Conservation (phyloP, 257 asterid species). For the Rauvolfia tetraphylla region DNA sequence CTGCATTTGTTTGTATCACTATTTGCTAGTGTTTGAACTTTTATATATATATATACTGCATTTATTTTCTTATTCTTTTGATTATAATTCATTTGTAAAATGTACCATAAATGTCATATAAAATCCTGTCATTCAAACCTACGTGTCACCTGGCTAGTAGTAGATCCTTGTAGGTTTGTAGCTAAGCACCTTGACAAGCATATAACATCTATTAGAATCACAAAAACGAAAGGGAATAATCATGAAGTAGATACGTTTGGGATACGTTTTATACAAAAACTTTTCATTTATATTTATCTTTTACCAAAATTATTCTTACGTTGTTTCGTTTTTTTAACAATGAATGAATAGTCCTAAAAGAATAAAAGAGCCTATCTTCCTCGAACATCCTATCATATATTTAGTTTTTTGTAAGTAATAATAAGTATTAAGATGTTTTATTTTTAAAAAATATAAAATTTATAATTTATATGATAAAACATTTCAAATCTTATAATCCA, state of each 20-base stretch:
- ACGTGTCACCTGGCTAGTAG: slow-evolving; percentile 8
- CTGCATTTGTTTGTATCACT: background rate
- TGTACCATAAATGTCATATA: background rate
- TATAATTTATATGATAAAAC: no score
- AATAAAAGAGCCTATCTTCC: background rate
- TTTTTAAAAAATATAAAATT: no score
- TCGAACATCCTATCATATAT: no score
- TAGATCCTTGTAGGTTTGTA: slow-evolving; percentile 4
- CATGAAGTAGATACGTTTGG: background rate
- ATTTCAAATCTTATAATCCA: no score
- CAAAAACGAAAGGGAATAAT: background rate
- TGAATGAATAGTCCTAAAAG: background rate
- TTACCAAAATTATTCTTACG: background rate
- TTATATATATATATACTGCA: background rate
- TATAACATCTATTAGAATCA: background rate
- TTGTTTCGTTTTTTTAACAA: no score
- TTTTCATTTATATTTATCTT: no score
- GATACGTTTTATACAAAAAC: background rate
- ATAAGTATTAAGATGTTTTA: no score
- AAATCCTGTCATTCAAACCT: background rate
- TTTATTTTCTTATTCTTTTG: slow-evolving; percentile 5
- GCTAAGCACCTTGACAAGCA: slow-evolving; percentile 9
- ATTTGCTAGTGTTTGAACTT: slow-evolving; percentile 1
- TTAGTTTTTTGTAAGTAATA: no score
- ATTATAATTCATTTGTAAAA: slow-evolving; percentile 3